These are phyloP conservation scores for Apiospora kogelbergensis DNA, from an alignment of 2,329 filamentous ascomycete species.

Conservation along the genomic window DNA sequence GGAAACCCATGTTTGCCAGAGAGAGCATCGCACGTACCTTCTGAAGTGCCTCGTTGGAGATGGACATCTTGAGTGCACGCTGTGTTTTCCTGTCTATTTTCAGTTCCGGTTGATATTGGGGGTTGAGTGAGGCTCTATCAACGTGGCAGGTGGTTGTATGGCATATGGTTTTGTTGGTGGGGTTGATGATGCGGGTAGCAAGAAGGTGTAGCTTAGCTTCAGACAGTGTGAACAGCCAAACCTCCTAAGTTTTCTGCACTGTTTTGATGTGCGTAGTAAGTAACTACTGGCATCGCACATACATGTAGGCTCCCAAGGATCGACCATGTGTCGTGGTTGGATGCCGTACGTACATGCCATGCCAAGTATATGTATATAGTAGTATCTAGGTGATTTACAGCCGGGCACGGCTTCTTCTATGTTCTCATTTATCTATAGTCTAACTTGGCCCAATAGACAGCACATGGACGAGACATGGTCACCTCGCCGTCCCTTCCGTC, in stretches of 20 bases:
- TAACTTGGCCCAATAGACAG: not conserved
- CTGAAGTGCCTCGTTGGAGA: constrained; percentile 89
- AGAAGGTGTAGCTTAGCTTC: not conserved
- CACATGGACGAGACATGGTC: not conserved
- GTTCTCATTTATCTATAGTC: not conserved
- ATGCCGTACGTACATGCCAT: not conserved
- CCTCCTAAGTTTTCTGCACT: not conserved
- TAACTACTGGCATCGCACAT: not conserved
- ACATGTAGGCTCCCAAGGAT: not conserved
- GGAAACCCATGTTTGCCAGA: not conserved
- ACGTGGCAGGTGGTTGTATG: not conserved
- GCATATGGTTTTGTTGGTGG: constrained; percentile 4
- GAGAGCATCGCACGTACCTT: constrained; percentile 60
- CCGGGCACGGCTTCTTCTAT: not conserved
- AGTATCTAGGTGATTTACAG: not conserved
- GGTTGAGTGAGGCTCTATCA: not conserved
- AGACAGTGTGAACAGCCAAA: not conserved
- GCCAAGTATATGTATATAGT: not conserved
- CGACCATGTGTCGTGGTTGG: too few species aligned
- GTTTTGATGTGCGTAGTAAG: too few species aligned
- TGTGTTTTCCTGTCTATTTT: not conserved
- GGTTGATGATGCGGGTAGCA: not conserved
- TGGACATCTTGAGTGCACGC: constrained; percentile 42
- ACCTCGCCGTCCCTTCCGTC: not conserved
- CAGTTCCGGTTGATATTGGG: not conserved